phyloP scores from a whole-genome alignment of 306 rosid species.

The Pachyrhizus erosus region DNA sequence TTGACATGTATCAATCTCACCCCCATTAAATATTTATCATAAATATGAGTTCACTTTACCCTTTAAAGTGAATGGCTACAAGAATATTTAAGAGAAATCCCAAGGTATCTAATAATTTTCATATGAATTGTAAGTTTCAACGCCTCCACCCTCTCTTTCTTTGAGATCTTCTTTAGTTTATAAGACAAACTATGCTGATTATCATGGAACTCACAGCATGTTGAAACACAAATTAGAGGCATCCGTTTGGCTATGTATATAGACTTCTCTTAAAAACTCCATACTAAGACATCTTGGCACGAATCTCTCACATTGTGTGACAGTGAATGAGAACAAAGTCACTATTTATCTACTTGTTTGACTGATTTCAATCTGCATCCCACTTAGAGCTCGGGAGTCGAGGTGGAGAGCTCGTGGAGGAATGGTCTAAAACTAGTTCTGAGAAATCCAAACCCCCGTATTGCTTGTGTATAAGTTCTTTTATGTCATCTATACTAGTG shows the following conservation, averaged over 20 bases:
- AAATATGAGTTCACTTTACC: neutral
- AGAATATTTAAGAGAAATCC: neutral
- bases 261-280: neutral
- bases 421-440: slow-evolving; percentile 32
- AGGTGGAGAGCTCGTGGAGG: neutral
- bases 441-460: slow-evolving; percentile 9
- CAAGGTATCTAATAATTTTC: neutral
- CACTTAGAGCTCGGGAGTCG: neutral
- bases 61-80: too few species aligned
- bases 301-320: neutral
- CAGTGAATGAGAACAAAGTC: neutral
- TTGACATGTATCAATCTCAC: neutral
- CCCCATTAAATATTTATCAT: neutral
- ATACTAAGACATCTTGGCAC: neutral
- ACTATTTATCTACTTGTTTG: neutral
- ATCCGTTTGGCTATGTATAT: neutral
- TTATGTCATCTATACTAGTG: slow-evolving; percentile 34
- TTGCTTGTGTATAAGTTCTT: slow-evolving; percentile 35
- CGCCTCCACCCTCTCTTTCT: neutral
- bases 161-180: neutral
- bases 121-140: neutral
- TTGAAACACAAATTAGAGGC: neutral
- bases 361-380: slow-evolving; percentile 2
- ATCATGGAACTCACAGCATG: neutral
- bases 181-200: neutral